Evolutionary conservation across 306 rosid species (phyloP), one percentile per base, ranked within the genome.

Genomic region (Cucumis melo): DNA sequence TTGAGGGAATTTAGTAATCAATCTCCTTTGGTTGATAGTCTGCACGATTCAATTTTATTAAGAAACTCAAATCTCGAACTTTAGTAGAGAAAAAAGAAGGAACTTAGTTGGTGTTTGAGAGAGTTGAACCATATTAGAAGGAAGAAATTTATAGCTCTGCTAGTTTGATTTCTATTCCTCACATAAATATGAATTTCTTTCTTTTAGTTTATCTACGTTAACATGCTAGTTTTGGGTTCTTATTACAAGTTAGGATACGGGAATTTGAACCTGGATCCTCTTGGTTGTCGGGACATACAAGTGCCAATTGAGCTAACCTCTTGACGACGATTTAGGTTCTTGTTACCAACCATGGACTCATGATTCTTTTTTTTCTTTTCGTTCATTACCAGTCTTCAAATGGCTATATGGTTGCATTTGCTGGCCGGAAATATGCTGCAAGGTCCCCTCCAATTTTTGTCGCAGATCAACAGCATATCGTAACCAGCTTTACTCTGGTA

Each of bases 401-500:
- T 61, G 91, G 97, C 48, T 88, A 84, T 81, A 89, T 93, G 98
- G 97, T 91, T 84, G 97, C 98, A 42, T 92, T 90, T 86, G 96
- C 93, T 78, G 97, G 97, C 44, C 84, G 91, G 46, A 92, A 82
- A 77, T 92, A 90, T 81, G 96, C 97, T 27, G 96, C 96, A 60
- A 90, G 97, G 86, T 90, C 97, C 54, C 82, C 51, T 8, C 88
- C 83, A 42, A 89, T 91, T 67, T 93, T 92, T 72, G 88, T 90
- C 57, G 96, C 93, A 21, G 89, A 90, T 57, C 6, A 75, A 51
- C 60, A 91, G 41, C 88, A 67, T 77, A 91, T 87, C 29, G 89
- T 93, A 46, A 91, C 97, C 83, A 93, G 98, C 89, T 93, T 88
- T 78, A 93, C 98, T 66, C 96, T 93, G 53, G 98, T 93, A 88